Evolutionary conservation across 2,329 filamentous ascomycete species (phyloP).

Genomic region (Aspergillus fumigatiaffinis): DNA sequence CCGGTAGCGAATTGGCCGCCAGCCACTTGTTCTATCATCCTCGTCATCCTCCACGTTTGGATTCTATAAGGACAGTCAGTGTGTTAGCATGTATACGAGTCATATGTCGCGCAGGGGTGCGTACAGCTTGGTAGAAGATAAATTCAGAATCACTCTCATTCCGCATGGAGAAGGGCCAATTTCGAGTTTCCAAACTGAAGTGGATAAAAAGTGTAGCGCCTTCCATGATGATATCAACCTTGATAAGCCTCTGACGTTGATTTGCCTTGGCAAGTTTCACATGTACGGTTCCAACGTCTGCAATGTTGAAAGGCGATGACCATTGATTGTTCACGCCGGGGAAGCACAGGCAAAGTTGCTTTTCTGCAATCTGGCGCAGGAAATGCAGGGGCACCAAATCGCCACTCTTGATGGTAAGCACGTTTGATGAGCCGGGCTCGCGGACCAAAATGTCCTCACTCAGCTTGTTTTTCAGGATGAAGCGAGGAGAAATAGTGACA

Average conservation of each 20-base stretch:
- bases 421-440: constrained; percentile 85
- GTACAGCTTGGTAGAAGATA: constrained; percentile 82
- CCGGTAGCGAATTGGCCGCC: constrained; percentile 88
- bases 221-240: constrained; percentile 87
- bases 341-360: constrained; percentile 90
- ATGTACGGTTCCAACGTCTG: constrained; percentile 86
- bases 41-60: constrained; percentile 92
- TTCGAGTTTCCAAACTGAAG: constrained; percentile 82
- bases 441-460: constrained; percentile 84
- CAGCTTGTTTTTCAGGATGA: constrained; percentile 90
- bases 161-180: constrained; percentile 98
- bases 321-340: constrained; percentile 94
- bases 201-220: constrained; percentile 90
- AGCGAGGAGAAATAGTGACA: constrained; percentile 86
- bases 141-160: constrained; percentile 98
- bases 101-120: not conserved
- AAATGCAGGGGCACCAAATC: constrained; percentile 84
- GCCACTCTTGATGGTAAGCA: constrained; percentile 72
- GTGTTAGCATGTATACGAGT: not conserved
- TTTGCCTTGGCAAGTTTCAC: constrained; percentile 90
- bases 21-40: constrained; percentile 70
- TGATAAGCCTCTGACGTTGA: constrained; percentile 81
- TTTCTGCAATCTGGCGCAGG: constrained; percentile 74
- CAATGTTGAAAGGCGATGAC: constrained; percentile 97
- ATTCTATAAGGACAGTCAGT: constrained; percentile 43